Base-by-base conservation (phyloP, 805 yeast species). In the Candida pini region DNA sequence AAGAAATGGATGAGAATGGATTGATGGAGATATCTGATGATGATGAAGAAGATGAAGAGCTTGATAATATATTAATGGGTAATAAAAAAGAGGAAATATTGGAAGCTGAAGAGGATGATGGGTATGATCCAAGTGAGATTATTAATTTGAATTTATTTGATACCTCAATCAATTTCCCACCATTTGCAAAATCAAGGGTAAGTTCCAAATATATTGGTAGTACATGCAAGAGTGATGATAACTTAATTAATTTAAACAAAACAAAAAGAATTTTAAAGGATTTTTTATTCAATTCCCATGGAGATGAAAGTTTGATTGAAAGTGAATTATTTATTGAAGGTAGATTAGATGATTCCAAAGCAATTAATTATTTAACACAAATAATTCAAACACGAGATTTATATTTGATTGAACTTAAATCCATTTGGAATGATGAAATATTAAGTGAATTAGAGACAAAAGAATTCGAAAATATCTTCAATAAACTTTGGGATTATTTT, bases 321-420 rank as follows among this genome's bases (percentile, higher is more conserved):
- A 38, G 25, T 33, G 49, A 27, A 44, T 56, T 23, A 55, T 78
- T 44, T 60, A 61, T 84, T 29, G 79, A 75, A 40, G 95, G 95
- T 3, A 65, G 87, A 36, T 63, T 86, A 29, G 78, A 73, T 47
- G 49, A 63, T 4, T 36, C 43, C 5, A 64, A 59, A 33, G 94
- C 87, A 1, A 75, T 70, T 35, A 61, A 60, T 9, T 85, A 85
- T 49, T 56, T 85, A 40, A 43, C 53, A 18, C 68, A 69, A 41
- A 64, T 76, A 14, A 47, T 63, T 1, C 45, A 54, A 7, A 59
- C 78, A 2, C 64, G 84, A 45, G 77, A 77, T 49, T 48, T 84
- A 16, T 71, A 66, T 14, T 45, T 81, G 14, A 62, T 74, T 23
- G 69, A 72, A 39, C 49, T 83, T 13, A n/a, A n/a, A n/a, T n/a